Base-by-base conservation (phyloP, 1,284 basidiomycete species). In the Kwoniella shivajii region DNA sequence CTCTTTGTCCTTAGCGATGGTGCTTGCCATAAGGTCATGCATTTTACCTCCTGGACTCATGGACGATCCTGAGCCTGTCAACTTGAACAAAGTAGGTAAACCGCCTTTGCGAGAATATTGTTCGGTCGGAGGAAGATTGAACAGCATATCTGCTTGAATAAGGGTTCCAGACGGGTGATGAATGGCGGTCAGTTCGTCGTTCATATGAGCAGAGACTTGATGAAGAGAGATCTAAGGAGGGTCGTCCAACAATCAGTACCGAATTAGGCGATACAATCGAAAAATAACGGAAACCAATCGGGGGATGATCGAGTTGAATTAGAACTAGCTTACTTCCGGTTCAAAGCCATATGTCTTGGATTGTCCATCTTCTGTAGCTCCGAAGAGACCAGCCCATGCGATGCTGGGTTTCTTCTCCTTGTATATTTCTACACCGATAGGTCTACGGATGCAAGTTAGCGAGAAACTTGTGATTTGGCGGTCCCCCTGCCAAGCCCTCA, bases 161-260 rank as follows among this genome's bases (percentile, higher is more conserved):
- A 98, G 79, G 0, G 88, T 87, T 72, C 86, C 89, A 14, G 86
- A 88, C 0, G 85, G 82, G 14, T 81, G 79, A 72, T 98, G 95
- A 60, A 89, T 84, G 75, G 94, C 96, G 0, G 90, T 90, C 16
- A 96, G 85, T 61, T 97, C 95, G 72, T 91, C 86, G 74, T 92
- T 94, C 64, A 80, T 80, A 75, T 88, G 87, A 0, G 90, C 88
- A 13, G 88, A 83, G 69, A 95, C 92, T 73, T 88, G 90, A 69
- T 90, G 68, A 0, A 67, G 58, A 16, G 70, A 62, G 61, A 78
- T 74, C 71, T 77, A 53, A 14, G 36, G 14, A 2, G 14, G 24
- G 36, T 30, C n/a, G 26, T 6, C 9, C 14, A 29, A 26, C 37
- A 18, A 53, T 45, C 13, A 53, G 43, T 31, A 29, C 29, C 9